These are phyloP conservation scores for Naganishia friedmannii DNA, from an alignment of 768 basidiomycete species.

Conservation along the genomic window DNA sequence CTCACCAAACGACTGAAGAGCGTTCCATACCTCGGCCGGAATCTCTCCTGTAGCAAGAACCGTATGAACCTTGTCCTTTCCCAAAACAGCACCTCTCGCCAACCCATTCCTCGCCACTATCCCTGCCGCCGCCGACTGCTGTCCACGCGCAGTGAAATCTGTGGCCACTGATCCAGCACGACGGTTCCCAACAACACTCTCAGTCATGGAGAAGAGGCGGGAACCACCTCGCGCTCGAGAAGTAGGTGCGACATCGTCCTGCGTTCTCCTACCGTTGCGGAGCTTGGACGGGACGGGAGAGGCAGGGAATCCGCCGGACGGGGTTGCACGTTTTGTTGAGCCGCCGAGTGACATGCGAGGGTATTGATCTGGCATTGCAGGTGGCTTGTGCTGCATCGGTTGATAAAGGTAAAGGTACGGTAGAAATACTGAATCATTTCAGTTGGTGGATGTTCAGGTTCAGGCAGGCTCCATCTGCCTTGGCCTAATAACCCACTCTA, in stretches of 20 bases:
- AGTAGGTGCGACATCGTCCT: no score
- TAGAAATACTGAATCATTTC: no score
- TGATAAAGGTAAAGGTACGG: not conserved
- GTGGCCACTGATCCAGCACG: not conserved
- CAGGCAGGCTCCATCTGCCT: no score
- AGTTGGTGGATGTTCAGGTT: no score
- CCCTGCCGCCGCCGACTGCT: not conserved
- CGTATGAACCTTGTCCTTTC: conserved; percentile 7
- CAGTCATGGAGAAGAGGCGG: conserved; percentile 6
- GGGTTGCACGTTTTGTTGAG: not conserved
- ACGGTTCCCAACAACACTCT: not conserved
- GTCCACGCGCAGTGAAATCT: not conserved
- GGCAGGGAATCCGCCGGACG: conserved; percentile 1
- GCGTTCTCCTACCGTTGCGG: no score
- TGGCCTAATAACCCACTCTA: no score
- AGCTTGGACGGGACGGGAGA: conserved; percentile 16
- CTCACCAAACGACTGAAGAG: conserved; percentile 12
- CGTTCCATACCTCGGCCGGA: conserved; percentile 9
- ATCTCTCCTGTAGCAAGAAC: conserved; percentile 11
- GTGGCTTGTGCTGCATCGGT: not conserved
- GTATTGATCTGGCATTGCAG: not conserved
- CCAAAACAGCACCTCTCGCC: conserved; percentile 5
- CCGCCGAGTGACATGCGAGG: not conserved
- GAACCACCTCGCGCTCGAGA: not conserved
- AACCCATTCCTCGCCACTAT: not conserved